Conservation (phyloP, 106 monocot species). For the Xerophyta viscosa region DNA sequence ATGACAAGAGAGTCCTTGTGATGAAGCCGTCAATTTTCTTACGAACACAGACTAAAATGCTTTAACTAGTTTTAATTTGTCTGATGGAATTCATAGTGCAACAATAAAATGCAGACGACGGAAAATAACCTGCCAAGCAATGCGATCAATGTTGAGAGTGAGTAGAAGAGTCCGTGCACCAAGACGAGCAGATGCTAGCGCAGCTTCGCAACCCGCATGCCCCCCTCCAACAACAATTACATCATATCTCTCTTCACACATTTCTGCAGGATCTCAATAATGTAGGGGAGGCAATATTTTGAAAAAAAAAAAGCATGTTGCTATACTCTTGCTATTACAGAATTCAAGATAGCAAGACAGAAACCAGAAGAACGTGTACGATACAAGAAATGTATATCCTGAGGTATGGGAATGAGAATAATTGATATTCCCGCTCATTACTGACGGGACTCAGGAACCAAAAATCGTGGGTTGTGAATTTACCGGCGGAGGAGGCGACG, state of each 20-base stretch:
- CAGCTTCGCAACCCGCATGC: conserved; percentile 98
- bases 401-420: not conserved
- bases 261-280: conserved; percentile 2
- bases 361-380: no score
- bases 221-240: conserved; percentile 98
- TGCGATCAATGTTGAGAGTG: conserved; percentile 92
- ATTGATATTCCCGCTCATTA: not conserved
- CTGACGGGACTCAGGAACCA: not conserved
- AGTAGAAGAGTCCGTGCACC: conserved; percentile 92
- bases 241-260: conserved; percentile 64
- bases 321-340: no score
- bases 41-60: no score
- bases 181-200: conserved; percentile 93
- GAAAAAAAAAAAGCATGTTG: not conserved
- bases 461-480: not conserved
- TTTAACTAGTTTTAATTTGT: no score
- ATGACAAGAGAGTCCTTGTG: no score
- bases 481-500: conserved; percentile 15
- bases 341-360: no score
- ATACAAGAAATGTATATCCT: no score
- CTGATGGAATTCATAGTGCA: no score
- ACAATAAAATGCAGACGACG: not conserved
- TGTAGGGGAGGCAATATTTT: conserved; percentile 1
- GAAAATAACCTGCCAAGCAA: conserved; percentile 89
- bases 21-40: no score